Evolutionary conservation across 805 yeast species (phyloP).

Genomic region (Sugiyamaella mastotermitis): DNA sequence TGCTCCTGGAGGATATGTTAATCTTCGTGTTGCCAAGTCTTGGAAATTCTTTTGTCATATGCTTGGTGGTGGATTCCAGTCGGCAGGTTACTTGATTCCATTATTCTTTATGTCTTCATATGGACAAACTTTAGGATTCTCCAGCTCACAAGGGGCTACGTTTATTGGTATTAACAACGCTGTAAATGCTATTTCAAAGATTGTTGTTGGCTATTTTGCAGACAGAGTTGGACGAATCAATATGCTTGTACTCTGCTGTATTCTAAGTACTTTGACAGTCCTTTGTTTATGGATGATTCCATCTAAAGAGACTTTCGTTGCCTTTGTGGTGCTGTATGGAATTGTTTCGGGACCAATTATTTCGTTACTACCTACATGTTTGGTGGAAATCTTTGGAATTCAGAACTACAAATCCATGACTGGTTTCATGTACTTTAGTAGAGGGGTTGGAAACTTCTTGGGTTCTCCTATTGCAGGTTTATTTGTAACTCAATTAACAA

Average conservation of each 20-base stretch:
- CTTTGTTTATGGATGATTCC: constrained; percentile 34
- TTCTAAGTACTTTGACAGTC: constrained; percentile 40
- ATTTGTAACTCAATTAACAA: constrained; percentile 11
- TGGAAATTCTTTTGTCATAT: constrained; percentile 15
- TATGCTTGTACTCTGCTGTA: constrained; percentile 42
- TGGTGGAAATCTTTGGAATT: constrained; percentile 19
- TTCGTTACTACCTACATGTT: constrained; percentile 17
- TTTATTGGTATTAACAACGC: constrained; percentile 20
- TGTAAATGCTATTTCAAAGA: constrained; percentile 29
- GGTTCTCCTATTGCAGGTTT: constrained; percentile 22
- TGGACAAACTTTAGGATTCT: constrained; percentile 16
- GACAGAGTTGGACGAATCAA: constrained; percentile 52
- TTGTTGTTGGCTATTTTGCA: constrained; percentile 47
- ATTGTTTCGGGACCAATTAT: constrained; percentile 19
- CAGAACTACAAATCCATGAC: constrained; percentile 17
- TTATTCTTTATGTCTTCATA: constrained; percentile 19
- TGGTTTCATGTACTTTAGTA: constrained; percentile 17
- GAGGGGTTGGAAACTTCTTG: constrained; percentile 20
- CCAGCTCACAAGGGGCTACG: constrained; percentile 17
- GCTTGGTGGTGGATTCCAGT: constrained; percentile 13
- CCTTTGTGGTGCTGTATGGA: constrained; percentile 19
- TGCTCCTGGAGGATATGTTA: constrained; percentile 3
- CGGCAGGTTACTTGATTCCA: constrained; percentile 20
- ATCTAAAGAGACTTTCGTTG: constrained; percentile 9
- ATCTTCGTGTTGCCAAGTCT: constrained; percentile 8